Conservation (phyloP, 2,329 filamentous ascomycete species). For the Aspergillus japonicus region DNA sequence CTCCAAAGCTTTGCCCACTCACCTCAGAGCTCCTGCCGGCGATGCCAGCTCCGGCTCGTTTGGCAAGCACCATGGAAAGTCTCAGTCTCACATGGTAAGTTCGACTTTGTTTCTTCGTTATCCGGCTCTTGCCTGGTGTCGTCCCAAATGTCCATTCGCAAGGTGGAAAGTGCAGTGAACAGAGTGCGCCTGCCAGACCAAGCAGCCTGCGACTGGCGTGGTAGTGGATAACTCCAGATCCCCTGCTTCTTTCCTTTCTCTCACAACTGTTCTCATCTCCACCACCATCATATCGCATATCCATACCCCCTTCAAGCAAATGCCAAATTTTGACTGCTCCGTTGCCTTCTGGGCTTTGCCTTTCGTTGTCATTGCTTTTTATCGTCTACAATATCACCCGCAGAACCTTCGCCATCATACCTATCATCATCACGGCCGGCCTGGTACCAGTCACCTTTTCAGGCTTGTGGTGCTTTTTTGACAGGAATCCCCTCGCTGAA, state of each 20-base stretch:
- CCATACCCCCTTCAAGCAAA: not conserved
- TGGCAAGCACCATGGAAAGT: slow-evolving; percentile 55
- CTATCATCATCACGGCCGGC: not conserved
- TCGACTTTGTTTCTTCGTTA: not conserved
- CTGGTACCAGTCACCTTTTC: not conserved
- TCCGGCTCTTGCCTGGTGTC: not conserved
- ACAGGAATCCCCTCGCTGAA: too few relatives aligned
- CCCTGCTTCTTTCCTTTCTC: not conserved
- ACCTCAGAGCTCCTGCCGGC: slow-evolving; percentile 67
- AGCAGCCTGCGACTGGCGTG: not conserved
- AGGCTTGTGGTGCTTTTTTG: too few relatives aligned
- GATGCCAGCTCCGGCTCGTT: slow-evolving; percentile 36
- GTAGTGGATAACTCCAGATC: not conserved
- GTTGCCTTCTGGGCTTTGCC: too few relatives aligned
- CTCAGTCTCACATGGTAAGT: slow-evolving; percentile 58
- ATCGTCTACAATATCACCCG: too few relatives aligned
- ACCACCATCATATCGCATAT: not conserved
- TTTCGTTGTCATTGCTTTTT: too few relatives aligned
- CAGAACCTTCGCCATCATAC: too few relatives aligned
- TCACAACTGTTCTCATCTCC: not conserved
- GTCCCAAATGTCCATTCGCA: not conserved
- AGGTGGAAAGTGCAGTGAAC: not conserved
- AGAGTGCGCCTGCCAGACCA: not conserved
- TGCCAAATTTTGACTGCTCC: not conserved
- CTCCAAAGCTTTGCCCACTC: slow-evolving; percentile 74